phyloP scores from a whole-genome alignment of 176 grass and related monocot species.

The Aechmea fasciata region DNA sequence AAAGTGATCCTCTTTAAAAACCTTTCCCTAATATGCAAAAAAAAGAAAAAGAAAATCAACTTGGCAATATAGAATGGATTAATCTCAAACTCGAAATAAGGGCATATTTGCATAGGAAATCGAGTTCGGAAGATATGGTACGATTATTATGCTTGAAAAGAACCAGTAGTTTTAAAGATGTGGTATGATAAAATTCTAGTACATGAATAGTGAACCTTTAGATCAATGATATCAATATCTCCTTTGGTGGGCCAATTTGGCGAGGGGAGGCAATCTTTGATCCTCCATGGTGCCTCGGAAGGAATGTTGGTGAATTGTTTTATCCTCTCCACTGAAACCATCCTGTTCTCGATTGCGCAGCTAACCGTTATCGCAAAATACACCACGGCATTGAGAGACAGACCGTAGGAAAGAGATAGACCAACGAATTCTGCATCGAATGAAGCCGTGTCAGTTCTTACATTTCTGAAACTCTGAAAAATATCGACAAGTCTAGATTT shows the following conservation, averaged over 20 bases:
- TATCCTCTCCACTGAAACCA: constrained; percentile 52
- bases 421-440: constrained; percentile 71
- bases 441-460: not conserved
- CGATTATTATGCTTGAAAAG: too few relatives aligned
- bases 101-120: too few relatives aligned
- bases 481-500: too few relatives aligned
- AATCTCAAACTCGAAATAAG: too few relatives aligned
- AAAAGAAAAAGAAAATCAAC: not conserved
- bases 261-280: constrained; percentile 16
- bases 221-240: constrained; percentile 27
- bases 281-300: constrained; percentile 25
- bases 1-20: too few relatives aligned
- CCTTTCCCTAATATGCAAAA: too few relatives aligned
- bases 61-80: not conserved
- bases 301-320: constrained; percentile 36
- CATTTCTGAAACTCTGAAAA: not conserved
- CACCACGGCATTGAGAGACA: constrained; percentile 69
- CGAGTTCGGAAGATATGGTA: too few relatives aligned
- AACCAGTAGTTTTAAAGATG: too few relatives aligned
- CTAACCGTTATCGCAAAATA: constrained; percentile 34
- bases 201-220: constrained; percentile 25
- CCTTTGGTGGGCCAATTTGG: constrained; percentile 33
- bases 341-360: constrained; percentile 30
- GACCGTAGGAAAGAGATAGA: constrained; percentile 87
- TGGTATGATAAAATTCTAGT: not conserved